A percentile compares a stretch with the other conserved stretches of the same genome.
Evolutionary conservation across 2,329 filamentous ascomycete genomes (phyloP).

Genomic region (Pestalotiopsis sp.): DNA sequence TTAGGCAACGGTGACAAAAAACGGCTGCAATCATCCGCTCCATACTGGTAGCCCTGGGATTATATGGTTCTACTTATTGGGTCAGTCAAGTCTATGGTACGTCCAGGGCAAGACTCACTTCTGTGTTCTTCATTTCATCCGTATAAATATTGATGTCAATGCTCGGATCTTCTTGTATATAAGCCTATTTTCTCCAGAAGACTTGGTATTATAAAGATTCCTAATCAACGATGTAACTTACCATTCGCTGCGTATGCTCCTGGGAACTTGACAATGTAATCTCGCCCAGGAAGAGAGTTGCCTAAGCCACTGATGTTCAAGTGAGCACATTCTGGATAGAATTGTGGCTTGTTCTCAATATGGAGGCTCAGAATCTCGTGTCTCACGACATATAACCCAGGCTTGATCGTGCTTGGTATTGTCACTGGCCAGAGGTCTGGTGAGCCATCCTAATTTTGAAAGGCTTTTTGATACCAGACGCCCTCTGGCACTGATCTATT

Average conservation of each 20-base stretch:
- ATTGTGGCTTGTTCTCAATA: slow-evolving; percentile 46
- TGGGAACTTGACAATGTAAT: slow-evolving; percentile 34
- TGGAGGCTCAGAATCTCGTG: slow-evolving; percentile 55
- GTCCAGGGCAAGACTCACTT: slow-evolving; percentile 22
- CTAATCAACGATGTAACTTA: slow-evolving; percentile 19
- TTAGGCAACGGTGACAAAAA: no score
- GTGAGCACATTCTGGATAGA: slow-evolving; percentile 40
- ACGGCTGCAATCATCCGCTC: slow-evolving; percentile 27
- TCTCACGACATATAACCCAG: slow-evolving; percentile 50
- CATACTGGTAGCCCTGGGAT: slow-evolving; percentile 40
- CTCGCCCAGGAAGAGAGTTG: slow-evolving; percentile 25
- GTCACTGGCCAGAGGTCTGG: slow-evolving; percentile 44
- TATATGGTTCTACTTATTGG: slow-evolving; percentile 31
- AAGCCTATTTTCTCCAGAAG: slow-evolving; percentile 8
- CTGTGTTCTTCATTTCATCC: slow-evolving; percentile 29
- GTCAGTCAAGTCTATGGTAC: slow-evolving; percentile 12
- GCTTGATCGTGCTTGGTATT: slow-evolving; percentile 43
- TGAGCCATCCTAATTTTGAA: slow-evolving; percentile 38
- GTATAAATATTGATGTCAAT: slow-evolving; percentile 39
- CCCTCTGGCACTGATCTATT: slow-evolving; percentile 33
- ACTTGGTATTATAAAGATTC: no score
- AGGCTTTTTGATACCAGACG: slow-evolving; percentile 38
- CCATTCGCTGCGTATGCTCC: slow-evolving; percentile 35
- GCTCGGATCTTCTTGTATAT: slow-evolving; percentile 29
- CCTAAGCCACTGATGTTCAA: slow-evolving; percentile 33